These are phyloP conservation scores for Linaria vulgaris DNA, from an alignment of 257 asterid genomes.

Conservation along the genomic window DNA sequence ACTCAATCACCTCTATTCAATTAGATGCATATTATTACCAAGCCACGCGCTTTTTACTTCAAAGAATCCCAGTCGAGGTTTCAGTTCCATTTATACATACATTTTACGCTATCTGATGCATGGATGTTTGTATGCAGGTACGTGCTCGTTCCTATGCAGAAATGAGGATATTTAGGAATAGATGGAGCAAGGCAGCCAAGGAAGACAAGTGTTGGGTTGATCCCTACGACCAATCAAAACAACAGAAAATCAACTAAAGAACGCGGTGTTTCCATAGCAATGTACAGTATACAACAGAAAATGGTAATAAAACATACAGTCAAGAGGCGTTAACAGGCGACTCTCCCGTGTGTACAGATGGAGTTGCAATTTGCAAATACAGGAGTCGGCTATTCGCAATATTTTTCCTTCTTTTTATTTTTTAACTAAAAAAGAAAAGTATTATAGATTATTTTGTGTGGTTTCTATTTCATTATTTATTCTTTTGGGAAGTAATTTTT, in stretches of 20 bases:
- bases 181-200: conserved; percentile 64
- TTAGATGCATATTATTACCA: no score
- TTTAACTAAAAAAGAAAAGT: no score
- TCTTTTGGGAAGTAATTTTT: no score
- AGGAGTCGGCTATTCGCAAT: no score
- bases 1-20: no score
- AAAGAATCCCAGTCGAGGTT: neutral
- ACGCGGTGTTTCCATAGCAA: neutral
- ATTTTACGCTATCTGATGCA: neutral
- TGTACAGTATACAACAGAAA: neutral
- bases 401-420: no score
- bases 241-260: conserved; percentile 17
- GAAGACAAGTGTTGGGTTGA: conserved; percentile 74
- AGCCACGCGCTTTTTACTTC: neutral
- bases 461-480: no score
- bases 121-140: conserved; percentile 40
- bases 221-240: conserved; percentile 38
- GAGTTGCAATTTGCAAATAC: no score
- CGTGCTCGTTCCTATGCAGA: conserved; percentile 56
- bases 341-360: no score
- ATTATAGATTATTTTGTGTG: no score
- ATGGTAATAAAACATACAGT: neutral
- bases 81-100: neutral
- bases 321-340: neutral
- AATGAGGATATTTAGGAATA: conserved; percentile 51